These are phyloP conservation scores for Claviceps monticola DNA, from an alignment of 2,329 filamentous ascomycete genomes.

Conservation along the genomic window DNA sequence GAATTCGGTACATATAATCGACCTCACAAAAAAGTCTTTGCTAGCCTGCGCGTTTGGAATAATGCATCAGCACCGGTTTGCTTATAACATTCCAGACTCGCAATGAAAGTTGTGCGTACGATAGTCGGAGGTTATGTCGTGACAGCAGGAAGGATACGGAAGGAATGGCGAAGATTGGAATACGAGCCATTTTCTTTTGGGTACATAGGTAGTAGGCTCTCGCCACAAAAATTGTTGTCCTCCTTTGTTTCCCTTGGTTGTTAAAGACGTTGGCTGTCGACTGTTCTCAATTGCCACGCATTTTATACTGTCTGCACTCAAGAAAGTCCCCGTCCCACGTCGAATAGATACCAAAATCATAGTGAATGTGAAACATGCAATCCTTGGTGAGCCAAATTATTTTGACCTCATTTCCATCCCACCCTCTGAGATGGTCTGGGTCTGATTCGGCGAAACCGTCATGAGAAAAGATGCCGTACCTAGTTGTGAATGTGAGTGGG, in stretches of 20 bases:
- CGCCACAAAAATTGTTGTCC: neutral
- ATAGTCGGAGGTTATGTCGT: neutral
- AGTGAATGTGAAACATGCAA: neutral
- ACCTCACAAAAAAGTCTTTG: neutral
- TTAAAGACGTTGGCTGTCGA: slow-evolving; percentile 1
- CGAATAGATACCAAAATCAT: slow-evolving; percentile 1
- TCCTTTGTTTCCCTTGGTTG: neutral
- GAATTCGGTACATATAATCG: neutral
- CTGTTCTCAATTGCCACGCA: neutral
- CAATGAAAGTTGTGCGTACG: neutral
- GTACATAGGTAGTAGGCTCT: neutral
- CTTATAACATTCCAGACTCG: neutral
- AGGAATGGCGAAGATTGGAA: neutral
- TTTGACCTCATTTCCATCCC: neutral
- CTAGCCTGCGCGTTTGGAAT: neutral
- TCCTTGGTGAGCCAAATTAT: neutral
- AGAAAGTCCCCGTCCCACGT: neutral
- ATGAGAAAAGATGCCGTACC: neutral
- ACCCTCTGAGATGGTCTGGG: neutral
- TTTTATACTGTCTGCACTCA: neutral
- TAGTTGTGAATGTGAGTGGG: neutral
- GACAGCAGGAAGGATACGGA: neutral
- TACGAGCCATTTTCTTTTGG: neutral
- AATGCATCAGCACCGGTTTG: neutral
- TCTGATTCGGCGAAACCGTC: neutral